Percentiles rank a stretch among this genome's conserved stretches.
These are phyloP conservation scores for Thalassiosira profunda DNA, from an alignment of 108 stramenopile genomes.

Conservation along the genomic window DNA sequence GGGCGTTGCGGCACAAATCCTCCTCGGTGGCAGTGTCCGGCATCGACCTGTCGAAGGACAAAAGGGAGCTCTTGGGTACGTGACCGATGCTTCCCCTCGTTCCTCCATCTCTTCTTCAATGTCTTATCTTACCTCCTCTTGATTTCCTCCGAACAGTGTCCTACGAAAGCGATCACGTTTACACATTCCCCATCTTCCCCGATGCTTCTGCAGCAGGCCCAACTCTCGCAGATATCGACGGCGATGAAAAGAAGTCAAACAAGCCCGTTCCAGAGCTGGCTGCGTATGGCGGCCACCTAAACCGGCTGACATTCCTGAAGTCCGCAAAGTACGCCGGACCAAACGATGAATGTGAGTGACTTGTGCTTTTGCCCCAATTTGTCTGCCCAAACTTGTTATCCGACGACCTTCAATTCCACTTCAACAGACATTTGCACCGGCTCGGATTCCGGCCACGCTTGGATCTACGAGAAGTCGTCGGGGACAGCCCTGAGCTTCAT, in stretches of 20 bases:
- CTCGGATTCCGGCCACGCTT: slow-evolving; percentile 81
- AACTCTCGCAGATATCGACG: slow-evolving; percentile 41
- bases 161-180: slow-evolving; percentile 88
- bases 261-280: slow-evolving; percentile 51
- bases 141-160: too few relatives aligned
- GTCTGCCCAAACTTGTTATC: too few relatives aligned
- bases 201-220: slow-evolving; percentile 46
- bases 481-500: slow-evolving; percentile 74
- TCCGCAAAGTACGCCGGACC: slow-evolving; percentile 85
- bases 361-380: neutral
- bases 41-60: slow-evolving; percentile 72
- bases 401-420: too few relatives aligned
- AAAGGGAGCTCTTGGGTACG: slow-evolving; percentile 69
- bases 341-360: slow-evolving; percentile 60
- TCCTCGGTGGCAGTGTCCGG: slow-evolving; percentile 74
- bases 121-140: too few relatives aligned
- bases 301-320: slow-evolving; percentile 82
- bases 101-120: too few relatives aligned
- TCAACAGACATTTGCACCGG: slow-evolving; percentile 77
- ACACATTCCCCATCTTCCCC: slow-evolving; percentile 82
- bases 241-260: neutral
- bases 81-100: too few relatives aligned
- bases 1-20: slow-evolving; percentile 21
- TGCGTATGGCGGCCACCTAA: slow-evolving; percentile 80
- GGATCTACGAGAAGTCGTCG: slow-evolving; percentile 70